These are phyloP conservation scores for Lactarius vividus DNA, from an alignment of 768 basidiomycete species.

Conservation along the genomic window DNA sequence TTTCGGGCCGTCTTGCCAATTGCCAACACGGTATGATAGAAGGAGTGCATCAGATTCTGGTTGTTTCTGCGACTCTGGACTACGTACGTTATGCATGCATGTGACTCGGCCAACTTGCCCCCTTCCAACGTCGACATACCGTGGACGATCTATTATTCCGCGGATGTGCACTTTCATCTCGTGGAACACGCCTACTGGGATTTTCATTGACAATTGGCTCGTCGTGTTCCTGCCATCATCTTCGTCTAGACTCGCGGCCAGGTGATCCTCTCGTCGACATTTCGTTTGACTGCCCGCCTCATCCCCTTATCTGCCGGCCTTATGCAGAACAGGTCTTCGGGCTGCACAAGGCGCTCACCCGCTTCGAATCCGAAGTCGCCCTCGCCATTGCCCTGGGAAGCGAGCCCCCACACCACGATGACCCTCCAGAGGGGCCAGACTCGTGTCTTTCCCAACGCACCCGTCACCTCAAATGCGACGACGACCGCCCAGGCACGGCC, in stretches of 20 bases:
- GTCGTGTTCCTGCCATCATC: conserved; percentile 63
- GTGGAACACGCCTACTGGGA: conserved; percentile 46
- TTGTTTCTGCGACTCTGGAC: conserved; percentile 31
- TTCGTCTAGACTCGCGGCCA: conserved; percentile 69
- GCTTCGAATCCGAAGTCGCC: conserved; percentile 67
- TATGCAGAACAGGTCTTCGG: conserved; percentile 55
- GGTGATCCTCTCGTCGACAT: conserved; percentile 38
- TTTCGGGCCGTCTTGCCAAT: no score
- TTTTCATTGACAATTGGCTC: conserved; percentile 42
- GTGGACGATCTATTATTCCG: conserved; percentile 84
- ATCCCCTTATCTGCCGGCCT: conserved; percentile 39
- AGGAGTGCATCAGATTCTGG: conserved; percentile 26
- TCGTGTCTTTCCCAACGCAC: conserved; percentile 52
- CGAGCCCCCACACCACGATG: conserved; percentile 30
- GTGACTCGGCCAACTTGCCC: conserved; percentile 16
- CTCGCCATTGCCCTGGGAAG: conserved; percentile 61
- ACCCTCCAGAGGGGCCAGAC: conserved; percentile 49
- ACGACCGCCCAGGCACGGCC: neutral
- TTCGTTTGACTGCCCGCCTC: conserved; percentile 8
- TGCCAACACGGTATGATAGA: conserved; percentile 5
- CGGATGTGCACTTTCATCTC: conserved; percentile 65
- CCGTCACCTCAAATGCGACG: neutral
- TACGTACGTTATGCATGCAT: conserved; percentile 30
- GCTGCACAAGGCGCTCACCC: conserved; percentile 48
- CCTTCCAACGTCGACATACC: conserved; percentile 39